Base-by-base conservation (phyloP, 2,329 filamentous ascomycete genomes). In the Knoxdaviesia proteae region DNA sequence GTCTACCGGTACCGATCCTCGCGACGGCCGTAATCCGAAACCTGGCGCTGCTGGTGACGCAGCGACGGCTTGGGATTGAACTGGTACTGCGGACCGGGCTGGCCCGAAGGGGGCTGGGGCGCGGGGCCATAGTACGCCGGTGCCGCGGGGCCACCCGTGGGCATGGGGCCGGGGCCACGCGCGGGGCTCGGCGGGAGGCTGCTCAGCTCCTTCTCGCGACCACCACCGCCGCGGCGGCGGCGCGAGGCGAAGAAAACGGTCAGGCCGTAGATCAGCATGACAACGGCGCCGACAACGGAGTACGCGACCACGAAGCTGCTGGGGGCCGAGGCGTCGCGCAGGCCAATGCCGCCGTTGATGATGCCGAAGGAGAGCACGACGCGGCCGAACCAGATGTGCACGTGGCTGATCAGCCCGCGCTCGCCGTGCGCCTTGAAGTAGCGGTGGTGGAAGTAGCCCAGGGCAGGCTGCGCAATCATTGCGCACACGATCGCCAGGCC, bases 331-430 rank as follows among this genome's bases (percentile, higher is more conserved):
- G 68, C 61, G 10, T 76, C 58, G 48, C 65, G 47, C 32, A 80
- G 57, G 4, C 76, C 76, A 4, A 80, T 55, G 0, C 74, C 76
- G 44, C 75, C 76, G 50, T 80, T 80, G 49, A 79, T 53, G 38
- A 78, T 61, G 31, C 71, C 75, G 3, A 78, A 52, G 11, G 69
- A 44, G 47, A 80, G 69, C 38, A 79, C 54, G 1, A 59, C 50
- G 11, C 75, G 66, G 8, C 76, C 76, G 50, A 67, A 74, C 71
- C 72, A 79, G 49, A 77, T 68, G 52, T 80, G 76, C 1, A 60
- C 52, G 48, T 76, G 57, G 47, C 70, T 74, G 47, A 76, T 52
- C 36, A 60, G 10, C 6, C 67, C 67, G 34, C 74, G 69, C 31
- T 50, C 38, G 42, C 63, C 56, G 43, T 65, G 54, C 51, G 62